A percentile compares a stretch with the other conserved stretches of the same genome.
These are phyloP conservation scores for Lachnellula occidentalis DNA, from an alignment of 2,329 filamentous ascomycete species.

Conservation along the genomic window DNA sequence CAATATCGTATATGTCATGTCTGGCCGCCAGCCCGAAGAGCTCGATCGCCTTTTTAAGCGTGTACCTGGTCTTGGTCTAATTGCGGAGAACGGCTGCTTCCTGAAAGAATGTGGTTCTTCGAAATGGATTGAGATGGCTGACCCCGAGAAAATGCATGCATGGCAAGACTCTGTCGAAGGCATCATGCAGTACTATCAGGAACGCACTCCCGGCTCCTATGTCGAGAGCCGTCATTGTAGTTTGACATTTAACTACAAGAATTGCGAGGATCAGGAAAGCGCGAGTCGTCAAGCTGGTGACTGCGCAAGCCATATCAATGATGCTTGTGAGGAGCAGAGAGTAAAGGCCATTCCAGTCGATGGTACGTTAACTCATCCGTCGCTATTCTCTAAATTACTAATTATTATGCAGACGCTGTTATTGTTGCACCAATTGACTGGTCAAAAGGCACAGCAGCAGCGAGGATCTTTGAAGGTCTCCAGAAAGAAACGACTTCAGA, in stretches of 20 bases:
- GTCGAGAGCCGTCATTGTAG: constrained; percentile 91
- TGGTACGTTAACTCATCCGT: constrained; percentile 28
- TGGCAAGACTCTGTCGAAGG: constrained; percentile 83
- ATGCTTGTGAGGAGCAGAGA: constrained; percentile 76
- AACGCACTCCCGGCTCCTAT: constrained; percentile 81
- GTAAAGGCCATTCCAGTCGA: constrained; percentile 81
- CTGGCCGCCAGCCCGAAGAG: constrained; percentile 78
- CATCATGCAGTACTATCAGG: constrained; percentile 84
- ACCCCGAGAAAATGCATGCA: constrained; percentile 59
- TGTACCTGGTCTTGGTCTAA: constrained; percentile 78
- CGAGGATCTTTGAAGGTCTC: constrained; percentile 62
- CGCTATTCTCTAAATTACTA: neutral
- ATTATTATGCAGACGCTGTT: constrained; percentile 50
- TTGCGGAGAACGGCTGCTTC: constrained; percentile 94
- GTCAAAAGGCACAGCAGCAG: constrained; percentile 80
- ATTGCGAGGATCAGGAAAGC: constrained; percentile 68
- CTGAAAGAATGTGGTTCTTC: constrained; percentile 64
- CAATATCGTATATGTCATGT: constrained; percentile 93
- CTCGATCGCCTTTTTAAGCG: constrained; percentile 80
- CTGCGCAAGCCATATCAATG: constrained; percentile 91
- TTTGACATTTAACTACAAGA: constrained; percentile 84
- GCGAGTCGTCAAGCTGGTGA: constrained; percentile 79
- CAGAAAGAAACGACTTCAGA: constrained; percentile 36
- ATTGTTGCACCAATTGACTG: constrained; percentile 80
- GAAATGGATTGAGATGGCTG: constrained; percentile 73